Conservation (phyloP, 208 protist species). For the Leptomonas seymouri region DNA sequence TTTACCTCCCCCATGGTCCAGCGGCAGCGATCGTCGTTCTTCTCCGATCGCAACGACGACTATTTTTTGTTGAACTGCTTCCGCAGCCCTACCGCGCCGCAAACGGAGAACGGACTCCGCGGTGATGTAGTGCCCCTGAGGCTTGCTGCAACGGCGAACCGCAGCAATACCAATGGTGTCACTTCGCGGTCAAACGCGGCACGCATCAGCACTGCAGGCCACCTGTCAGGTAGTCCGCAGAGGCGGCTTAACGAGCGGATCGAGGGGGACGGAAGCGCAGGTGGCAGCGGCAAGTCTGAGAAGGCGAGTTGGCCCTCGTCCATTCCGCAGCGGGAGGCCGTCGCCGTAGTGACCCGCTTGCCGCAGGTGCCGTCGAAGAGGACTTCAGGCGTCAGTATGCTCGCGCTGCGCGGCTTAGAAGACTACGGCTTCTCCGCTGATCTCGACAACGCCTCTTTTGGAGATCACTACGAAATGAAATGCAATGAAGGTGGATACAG, state of each 20-base stretch:
- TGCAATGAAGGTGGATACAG: background rate
- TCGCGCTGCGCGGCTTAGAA: background rate
- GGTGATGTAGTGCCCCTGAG: background rate
- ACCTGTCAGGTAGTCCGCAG: background rate
- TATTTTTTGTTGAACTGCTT: constrained; percentile 27
- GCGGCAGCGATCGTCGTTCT: background rate
- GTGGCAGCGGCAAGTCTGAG: background rate
- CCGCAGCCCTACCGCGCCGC: constrained; percentile 6
- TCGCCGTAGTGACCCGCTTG: constrained; percentile 2
- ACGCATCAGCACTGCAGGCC: background rate
- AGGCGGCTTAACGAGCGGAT: constrained; percentile 2
- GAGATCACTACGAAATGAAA: constrained; percentile 11
- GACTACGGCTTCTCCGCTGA: constrained; percentile 12
- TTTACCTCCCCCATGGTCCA: background rate
- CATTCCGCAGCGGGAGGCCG: background rate
- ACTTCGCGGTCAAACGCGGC: background rate
- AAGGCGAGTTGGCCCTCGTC: background rate
- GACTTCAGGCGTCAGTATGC: constrained; percentile 3
- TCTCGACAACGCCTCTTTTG: background rate
- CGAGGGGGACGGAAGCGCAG: no score
- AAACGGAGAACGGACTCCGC: background rate
- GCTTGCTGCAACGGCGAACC: background rate
- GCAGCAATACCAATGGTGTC: constrained; percentile 2
- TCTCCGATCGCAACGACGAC: constrained; percentile 15
- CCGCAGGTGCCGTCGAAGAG: constrained; percentile 1